Conservation (phyloP, 1,284 basidiomycete species). For the Cryptococcus sp. region DNA sequence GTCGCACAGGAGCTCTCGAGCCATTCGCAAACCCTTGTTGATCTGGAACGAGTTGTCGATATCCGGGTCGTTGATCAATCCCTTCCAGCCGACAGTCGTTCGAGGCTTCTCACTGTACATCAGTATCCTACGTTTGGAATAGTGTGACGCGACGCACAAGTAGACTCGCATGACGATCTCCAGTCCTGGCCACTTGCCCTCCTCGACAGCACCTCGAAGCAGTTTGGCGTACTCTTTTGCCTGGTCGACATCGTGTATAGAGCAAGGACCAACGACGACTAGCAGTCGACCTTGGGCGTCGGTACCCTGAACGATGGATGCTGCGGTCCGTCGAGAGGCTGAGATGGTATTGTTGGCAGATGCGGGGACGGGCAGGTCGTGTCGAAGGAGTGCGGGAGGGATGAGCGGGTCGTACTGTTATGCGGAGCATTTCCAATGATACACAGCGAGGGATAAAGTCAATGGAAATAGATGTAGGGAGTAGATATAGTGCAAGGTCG, state of each 20-base stretch:
- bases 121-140: not conserved
- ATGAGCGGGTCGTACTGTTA: slow-evolving; percentile 83
- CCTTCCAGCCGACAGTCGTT: slow-evolving; percentile 88
- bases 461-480: not conserved
- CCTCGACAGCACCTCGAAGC: slow-evolving; percentile 59
- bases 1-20: slow-evolving; percentile 79
- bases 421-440: no score
- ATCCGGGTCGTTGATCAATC: slow-evolving; percentile 72
- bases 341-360: slow-evolving; percentile 60
- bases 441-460: no score
- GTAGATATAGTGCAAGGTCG: not conserved
- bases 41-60: slow-evolving; percentile 57
- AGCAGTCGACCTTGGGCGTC: slow-evolving; percentile 68
- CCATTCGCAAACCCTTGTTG: slow-evolving; percentile 91
- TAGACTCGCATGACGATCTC: slow-evolving; percentile 94
- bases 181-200: slow-evolving; percentile 63
- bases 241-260: slow-evolving; percentile 83
- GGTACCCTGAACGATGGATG: slow-evolving; percentile 70
- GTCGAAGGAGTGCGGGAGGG: slow-evolving; percentile 78
- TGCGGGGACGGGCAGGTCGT: slow-evolving; percentile 61
- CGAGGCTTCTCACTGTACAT: slow-evolving; percentile 48
- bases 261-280: slow-evolving; percentile 92
- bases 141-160: slow-evolving; percentile 57
- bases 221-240: slow-evolving; percentile 83
- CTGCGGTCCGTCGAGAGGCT: slow-evolving; percentile 67